phyloP scores from a whole-genome alignment of 2,329 filamentous ascomycete species.

The Dothideomycetes sp. region DNA sequence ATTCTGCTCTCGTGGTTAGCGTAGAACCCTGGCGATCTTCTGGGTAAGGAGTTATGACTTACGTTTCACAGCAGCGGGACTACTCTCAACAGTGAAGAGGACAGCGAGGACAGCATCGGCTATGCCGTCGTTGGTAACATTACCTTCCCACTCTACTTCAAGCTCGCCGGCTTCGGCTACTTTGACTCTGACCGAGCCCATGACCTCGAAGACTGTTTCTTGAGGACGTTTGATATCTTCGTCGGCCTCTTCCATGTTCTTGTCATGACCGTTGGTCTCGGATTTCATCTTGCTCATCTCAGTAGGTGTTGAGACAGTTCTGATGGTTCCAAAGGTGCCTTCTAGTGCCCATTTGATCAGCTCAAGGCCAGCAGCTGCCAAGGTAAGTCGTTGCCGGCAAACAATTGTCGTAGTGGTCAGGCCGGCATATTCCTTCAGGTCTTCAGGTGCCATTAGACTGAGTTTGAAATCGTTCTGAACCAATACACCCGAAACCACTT shows the following conservation, averaged over 20 bases:
- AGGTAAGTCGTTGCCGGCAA: conserved; percentile 81
- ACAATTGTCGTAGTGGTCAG: conserved; percentile 88
- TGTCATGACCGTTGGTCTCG: conserved; percentile 31
- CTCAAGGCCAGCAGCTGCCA: conserved; percentile 81
- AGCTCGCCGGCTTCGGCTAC: conserved; percentile 55
- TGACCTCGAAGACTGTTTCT: conserved; percentile 55
- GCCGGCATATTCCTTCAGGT: conserved; percentile 92
- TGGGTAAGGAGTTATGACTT: conserved; percentile 26
- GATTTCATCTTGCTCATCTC: conserved; percentile 22
- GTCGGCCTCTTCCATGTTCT: conserved; percentile 23
- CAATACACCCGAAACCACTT: conserved; percentile 77
- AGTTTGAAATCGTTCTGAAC: conserved; percentile 98
- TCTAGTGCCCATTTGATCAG: conserved; percentile 90
- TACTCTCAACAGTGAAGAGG: conserved; percentile 83
- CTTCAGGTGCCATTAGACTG: conserved; percentile 91
- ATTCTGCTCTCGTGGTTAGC: conserved; percentile 28
- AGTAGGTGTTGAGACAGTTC: conserved; percentile 28
- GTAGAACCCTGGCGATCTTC: conserved; percentile 13
- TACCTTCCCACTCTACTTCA: conserved; percentile 94
- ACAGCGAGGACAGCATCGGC: conserved; percentile 96
- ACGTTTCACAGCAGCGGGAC: conserved; percentile 89
- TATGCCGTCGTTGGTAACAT: conserved; percentile 94
- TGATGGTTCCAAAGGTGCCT: conserved; percentile 80
- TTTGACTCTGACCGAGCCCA: conserved; percentile 78
- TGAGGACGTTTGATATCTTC: conserved; percentile 29